phyloP scores from a whole-genome alignment of 2,329 filamentous ascomycete species.

The Neofusicoccum kwambonambiense region DNA sequence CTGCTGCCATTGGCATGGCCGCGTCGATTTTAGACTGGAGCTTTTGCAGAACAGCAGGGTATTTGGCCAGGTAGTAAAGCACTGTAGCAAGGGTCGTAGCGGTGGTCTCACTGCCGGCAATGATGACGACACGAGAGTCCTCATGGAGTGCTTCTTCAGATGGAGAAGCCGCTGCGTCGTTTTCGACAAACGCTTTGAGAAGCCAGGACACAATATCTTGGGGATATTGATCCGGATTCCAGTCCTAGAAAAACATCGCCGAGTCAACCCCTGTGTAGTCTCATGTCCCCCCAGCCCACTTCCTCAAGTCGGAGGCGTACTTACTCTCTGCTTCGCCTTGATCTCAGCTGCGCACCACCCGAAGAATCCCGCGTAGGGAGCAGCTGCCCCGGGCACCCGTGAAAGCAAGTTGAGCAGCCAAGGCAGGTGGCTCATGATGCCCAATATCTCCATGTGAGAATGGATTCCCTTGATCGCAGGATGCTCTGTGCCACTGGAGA shows the following conservation, averaged over 20 bases:
- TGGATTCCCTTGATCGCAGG: conserved; percentile 37
- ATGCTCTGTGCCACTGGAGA: conserved; percentile 27
- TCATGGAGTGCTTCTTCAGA: conserved; percentile 31
- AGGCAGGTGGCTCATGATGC: conserved; percentile 34
- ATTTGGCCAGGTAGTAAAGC: conserved; percentile 37
- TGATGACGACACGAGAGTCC: conserved; percentile 34
- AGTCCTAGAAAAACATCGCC: conserved; percentile 21
- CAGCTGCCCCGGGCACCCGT: conserved; percentile 31
- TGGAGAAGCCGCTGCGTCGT: conserved; percentile 36
- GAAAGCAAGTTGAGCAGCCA: conserved; percentile 36
- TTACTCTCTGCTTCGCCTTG: conserved; percentile 28
- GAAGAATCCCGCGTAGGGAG: conserved; percentile 30
- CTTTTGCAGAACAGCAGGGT: conserved; percentile 29
- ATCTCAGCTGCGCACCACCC: conserved; percentile 30
- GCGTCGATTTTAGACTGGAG: conserved; percentile 33
- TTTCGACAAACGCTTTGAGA: conserved; percentile 38
- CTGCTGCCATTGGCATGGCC: conserved; percentile 25
- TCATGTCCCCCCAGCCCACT: too few species aligned
- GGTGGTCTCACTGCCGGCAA: conserved; percentile 41
- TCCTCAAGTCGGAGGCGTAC: conserved; percentile 18
- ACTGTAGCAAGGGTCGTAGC: conserved; percentile 29
- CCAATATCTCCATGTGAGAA: conserved; percentile 33
- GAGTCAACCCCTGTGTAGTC: too few species aligned
- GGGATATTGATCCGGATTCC: conserved; percentile 24
- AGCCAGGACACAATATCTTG: conserved; percentile 43